A percentile compares a stretch with the other conserved stretches of the same genome.
These are phyloP conservation scores for Chrysanthemum seticuspe DNA, from an alignment of 129 eudicot genomes.

Conservation along the genomic window DNA sequence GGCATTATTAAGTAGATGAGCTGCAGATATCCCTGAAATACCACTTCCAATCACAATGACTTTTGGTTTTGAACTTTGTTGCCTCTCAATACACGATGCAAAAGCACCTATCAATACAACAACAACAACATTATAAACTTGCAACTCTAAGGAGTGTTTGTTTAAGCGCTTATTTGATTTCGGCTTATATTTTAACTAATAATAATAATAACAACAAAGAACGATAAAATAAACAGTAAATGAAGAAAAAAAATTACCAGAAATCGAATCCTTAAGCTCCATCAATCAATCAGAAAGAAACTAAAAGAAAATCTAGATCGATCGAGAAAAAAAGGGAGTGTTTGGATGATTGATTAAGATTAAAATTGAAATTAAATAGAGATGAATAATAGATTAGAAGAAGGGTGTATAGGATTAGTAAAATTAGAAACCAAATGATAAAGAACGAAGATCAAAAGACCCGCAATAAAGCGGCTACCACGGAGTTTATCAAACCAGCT, in stretches of 20 bases:
- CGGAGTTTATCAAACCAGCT: conserved; percentile 87
- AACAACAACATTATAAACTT: conserved; percentile 10
- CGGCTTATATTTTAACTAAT: background rate
- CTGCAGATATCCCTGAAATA: conserved; percentile 95
- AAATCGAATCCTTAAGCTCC: conserved; percentile 62
- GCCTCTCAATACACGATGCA: conserved; percentile 57
- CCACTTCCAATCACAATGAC: conserved; percentile 96
- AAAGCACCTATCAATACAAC: conserved; percentile 46
- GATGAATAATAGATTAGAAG: background rate
- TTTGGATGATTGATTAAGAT: background rate
- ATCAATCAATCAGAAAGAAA: conserved; percentile 24
- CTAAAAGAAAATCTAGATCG: conserved; percentile 18
- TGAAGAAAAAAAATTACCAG: conserved; percentile 27
- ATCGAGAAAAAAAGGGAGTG: conserved; percentile 9
- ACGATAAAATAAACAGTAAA: conserved; percentile 10
- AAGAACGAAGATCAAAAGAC: conserved; percentile 75
- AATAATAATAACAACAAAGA: background rate
- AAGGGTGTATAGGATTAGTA: conserved; percentile 80
- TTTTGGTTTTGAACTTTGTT: conserved; percentile 49
- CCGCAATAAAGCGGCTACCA: conserved; percentile 94
- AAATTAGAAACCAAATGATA: conserved; percentile 88
- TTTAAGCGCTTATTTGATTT: too few species aligned
- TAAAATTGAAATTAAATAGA: conserved; percentile 14
- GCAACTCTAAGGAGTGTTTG: too few species aligned
- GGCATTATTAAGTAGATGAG: conserved; percentile 71